Evolutionary conservation across 1,284 basidiomycete species (phyloP).

Genomic region (Trichosporon ovoides): DNA sequence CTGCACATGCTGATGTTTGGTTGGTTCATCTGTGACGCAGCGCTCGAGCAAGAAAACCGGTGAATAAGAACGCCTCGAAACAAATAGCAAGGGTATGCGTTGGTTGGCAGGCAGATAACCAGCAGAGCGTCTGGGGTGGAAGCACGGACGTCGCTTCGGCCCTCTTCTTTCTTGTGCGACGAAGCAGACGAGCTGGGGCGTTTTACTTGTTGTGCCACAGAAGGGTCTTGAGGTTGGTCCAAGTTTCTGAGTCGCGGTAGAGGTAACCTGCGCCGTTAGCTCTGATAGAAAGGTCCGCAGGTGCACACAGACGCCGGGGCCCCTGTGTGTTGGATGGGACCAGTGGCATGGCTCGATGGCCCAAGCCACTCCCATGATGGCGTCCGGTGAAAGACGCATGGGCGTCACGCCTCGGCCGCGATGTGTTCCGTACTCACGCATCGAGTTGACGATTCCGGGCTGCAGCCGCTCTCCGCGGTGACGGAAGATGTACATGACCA

Average conservation of each 20-base stretch:
- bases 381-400: background rate
- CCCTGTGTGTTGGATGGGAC: constrained; percentile 10
- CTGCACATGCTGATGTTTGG: background rate
- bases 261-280: constrained; percentile 54
- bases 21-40: background rate
- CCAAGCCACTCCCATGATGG: constrained; percentile 5
- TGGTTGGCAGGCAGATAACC: background rate
- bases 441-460: constrained; percentile 69
- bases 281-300: no score
- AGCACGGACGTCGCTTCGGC: background rate
- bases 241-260: constrained; percentile 71
- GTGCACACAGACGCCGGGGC: background rate
- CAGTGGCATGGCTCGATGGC: constrained; percentile 52
- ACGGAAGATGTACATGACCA: constrained; percentile 95
- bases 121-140: background rate
- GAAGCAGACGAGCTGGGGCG: background rate
- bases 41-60: background rate
- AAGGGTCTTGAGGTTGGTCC: constrained; percentile 64
- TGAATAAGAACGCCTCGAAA: background rate
- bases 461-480: constrained; percentile 81
- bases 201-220: constrained; percentile 69
- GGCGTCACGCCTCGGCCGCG: background rate
- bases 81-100: background rate
- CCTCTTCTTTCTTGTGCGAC: background rate
- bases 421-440: constrained; percentile 40